Percentiles rank a stretch among this genome's conserved stretches.
These are phyloP conservation scores for Auricularia heimuer DNA, from an alignment of 768 basidiomycete genomes.

Conservation along the genomic window DNA sequence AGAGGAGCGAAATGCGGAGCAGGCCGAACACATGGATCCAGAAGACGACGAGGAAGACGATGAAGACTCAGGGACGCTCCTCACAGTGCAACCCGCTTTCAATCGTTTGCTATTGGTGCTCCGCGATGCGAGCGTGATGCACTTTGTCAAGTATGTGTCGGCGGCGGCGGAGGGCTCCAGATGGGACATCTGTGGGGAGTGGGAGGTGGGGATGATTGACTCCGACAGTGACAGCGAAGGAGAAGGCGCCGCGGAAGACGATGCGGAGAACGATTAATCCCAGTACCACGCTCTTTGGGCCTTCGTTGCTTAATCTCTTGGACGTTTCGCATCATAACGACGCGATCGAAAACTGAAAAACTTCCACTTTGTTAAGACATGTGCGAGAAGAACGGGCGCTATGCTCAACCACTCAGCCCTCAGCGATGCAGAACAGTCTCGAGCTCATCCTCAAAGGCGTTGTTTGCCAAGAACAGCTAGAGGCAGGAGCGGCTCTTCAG, in stretches of 20 bases:
- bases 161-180: constrained; percentile 81
- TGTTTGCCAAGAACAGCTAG: neutral
- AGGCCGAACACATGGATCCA: constrained; percentile 5
- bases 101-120: constrained; percentile 83
- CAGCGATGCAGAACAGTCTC: no score
- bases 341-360: no score
- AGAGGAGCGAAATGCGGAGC: constrained; percentile 15
- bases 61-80: constrained; percentile 64
- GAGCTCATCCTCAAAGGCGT: no score
- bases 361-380: no score
- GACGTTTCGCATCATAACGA: neutral
- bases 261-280: neutral
- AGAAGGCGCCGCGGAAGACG: neutral
- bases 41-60: constrained; percentile 36
- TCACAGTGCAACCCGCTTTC: constrained; percentile 83
- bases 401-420: neutral
- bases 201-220: constrained; percentile 76
- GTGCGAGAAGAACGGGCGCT: neutral
- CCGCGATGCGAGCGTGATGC: constrained; percentile 87
- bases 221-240: constrained; percentile 43
- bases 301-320: no score
- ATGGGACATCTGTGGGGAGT: constrained; percentile 92
- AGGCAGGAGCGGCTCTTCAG: neutral
- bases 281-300: no score
- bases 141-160: constrained; percentile 91